These are phyloP conservation scores for Pseudognaphalium luteoalbum DNA, from an alignment of 129 eudicot genomes.

Conservation along the genomic window DNA sequence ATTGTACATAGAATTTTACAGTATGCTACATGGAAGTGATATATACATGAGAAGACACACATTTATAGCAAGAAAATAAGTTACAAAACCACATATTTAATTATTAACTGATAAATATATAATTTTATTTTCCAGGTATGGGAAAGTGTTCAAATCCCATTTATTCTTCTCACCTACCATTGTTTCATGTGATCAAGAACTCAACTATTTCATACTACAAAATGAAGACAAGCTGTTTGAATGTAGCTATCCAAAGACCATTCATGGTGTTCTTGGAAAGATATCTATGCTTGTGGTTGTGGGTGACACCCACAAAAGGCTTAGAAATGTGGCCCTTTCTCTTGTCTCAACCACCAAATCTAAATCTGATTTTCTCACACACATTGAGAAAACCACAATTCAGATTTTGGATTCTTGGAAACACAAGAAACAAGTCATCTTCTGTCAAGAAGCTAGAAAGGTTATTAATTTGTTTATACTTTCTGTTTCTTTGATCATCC, in stretches of 20 bases:
- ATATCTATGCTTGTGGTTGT: slow-evolving; percentile 64
- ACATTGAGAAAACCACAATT: slow-evolving; percentile 58
- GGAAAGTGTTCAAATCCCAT: slow-evolving; percentile 83
- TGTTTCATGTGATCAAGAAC: slow-evolving; percentile 80
- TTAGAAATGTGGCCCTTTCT: slow-evolving; percentile 67
- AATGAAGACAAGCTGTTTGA: slow-evolving; percentile 71
- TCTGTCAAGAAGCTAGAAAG: slow-evolving; percentile 83
- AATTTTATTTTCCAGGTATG: slow-evolving; percentile 58
- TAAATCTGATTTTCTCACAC: slow-evolving; percentile 56
- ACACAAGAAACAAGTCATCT: slow-evolving; percentile 52
- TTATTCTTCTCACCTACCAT: slow-evolving; percentile 73
- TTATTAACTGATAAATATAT: neutral
- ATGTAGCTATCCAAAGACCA: slow-evolving; percentile 80
- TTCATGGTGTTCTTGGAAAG: slow-evolving; percentile 71
- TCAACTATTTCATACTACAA: slow-evolving; percentile 73
- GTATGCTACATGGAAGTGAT: slow-evolving; percentile 30
- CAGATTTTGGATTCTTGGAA: slow-evolving; percentile 70
- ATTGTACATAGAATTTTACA: slow-evolving; percentile 26
- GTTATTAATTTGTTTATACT: slow-evolving; percentile 27
- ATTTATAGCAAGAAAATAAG: slow-evolving; percentile 35
- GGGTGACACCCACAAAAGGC: slow-evolving; percentile 71
- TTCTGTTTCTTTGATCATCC: neutral
- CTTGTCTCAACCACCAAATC: slow-evolving; percentile 59
- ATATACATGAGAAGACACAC: slow-evolving; percentile 29
- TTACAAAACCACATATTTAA: neutral